Percentiles rank a stretch among this genome's conserved stretches.
phyloP scores from a whole-genome alignment of 331 rosid species.

The Saraca asoca region DNA sequence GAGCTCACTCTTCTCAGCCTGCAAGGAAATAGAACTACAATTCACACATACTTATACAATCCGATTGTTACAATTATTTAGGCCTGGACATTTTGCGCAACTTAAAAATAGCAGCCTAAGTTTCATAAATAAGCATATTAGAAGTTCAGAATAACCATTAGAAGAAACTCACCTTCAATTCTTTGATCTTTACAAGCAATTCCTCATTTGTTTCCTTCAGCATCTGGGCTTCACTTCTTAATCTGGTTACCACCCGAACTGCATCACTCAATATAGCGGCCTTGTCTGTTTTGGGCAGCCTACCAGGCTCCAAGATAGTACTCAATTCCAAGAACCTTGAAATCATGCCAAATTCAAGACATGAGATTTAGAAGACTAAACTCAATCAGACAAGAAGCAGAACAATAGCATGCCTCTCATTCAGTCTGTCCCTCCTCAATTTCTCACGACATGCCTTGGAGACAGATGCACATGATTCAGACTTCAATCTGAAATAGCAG shows the following conservation, averaged over 20 bases:
- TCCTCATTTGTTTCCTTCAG: slow-evolving; percentile 61
- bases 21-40: neutral
- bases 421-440: slow-evolving; percentile 80
- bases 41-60: neutral
- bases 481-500: slow-evolving; percentile 52
- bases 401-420: slow-evolving; percentile 73
- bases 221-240: slow-evolving; percentile 63
- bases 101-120: neutral
- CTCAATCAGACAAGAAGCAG: slow-evolving; percentile 38
- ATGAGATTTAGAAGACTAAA: slow-evolving; percentile 36
- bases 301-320: slow-evolving; percentile 76
- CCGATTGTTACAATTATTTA: neutral
- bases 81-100: neutral
- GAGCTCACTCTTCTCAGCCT: too few species aligned
- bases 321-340: slow-evolving; percentile 86
- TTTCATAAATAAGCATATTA: neutral
- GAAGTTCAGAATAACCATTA: neutral
- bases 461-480: slow-evolving; percentile 60
- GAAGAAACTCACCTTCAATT: slow-evolving; percentile 62
- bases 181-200: slow-evolving; percentile 65
- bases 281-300: slow-evolving; percentile 81
- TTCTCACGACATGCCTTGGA: slow-evolving; percentile 93
- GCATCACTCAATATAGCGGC: slow-evolving; percentile 73
- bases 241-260: slow-evolving; percentile 55
- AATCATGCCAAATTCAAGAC: slow-evolving; percentile 43